Evolutionary conservation across 192 early-diverging fungal genomes (phyloP).

Genomic region (Chytriomyces sp.): DNA sequence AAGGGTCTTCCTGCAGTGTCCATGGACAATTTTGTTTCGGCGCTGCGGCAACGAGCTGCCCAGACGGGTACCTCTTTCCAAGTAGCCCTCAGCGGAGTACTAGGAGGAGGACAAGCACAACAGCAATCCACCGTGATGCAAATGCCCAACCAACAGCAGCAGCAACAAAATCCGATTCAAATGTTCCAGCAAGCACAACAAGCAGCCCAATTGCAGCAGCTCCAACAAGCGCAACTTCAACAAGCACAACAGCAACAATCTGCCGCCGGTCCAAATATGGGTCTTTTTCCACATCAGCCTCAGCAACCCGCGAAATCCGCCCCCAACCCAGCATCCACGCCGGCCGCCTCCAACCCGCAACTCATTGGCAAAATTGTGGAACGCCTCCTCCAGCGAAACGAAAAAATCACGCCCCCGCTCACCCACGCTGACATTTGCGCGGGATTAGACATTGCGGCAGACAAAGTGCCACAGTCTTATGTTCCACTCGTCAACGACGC

Average conservation of each 20-base stretch:
- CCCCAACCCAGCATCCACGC: background rate
- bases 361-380: slow-evolving; percentile 1
- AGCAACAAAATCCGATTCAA: background rate
- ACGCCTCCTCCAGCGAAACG: background rate
- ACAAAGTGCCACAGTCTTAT: slow-evolving; percentile 6
- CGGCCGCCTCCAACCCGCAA: background rate
- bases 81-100: no score
- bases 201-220: background rate
- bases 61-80: no score
- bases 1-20: no score
- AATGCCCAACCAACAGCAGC: no score
- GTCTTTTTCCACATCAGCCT: background rate
- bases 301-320: background rate
- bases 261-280: background rate
- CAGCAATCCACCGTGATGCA: no score
- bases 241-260: slow-evolving; percentile 8
- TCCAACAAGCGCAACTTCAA: background rate
- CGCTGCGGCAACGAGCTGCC: no score
- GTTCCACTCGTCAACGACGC: slow-evolving; percentile 1
- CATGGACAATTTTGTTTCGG: no score
- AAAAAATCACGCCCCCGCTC: background rate
- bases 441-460: background rate
- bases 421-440: background rate
- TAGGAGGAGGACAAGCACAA: no score
- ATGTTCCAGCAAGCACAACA: background rate